Evolutionary conservation across 2,329 filamentous ascomycete species (phyloP).

Genomic region (Talaromyces sp.): DNA sequence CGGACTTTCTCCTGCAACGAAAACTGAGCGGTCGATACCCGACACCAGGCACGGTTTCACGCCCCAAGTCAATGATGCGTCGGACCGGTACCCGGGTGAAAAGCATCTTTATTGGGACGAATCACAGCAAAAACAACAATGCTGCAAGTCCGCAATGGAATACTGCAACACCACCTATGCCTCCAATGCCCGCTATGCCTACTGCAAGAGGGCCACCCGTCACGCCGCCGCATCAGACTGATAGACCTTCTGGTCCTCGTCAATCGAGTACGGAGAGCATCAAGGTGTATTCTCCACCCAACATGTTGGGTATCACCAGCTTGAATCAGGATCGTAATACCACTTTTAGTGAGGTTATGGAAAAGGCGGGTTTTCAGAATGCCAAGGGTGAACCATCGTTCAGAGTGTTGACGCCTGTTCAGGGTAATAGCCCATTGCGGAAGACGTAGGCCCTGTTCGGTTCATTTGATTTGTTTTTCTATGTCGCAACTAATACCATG

Average conservation of each 20-base stretch:
- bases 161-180: slow-evolving; percentile 18
- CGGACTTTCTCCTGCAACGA: slow-evolving; percentile 39
- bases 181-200: slow-evolving; percentile 19
- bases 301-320: slow-evolving; percentile 20
- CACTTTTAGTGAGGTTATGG: slow-evolving; percentile 36
- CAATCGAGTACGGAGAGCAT: slow-evolving; percentile 43
- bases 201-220: slow-evolving; percentile 17
- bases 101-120: slow-evolving; percentile 28
- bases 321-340: slow-evolving; percentile 26
- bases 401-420: slow-evolving; percentile 22
- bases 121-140: slow-evolving; percentile 16
- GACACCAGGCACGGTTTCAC: slow-evolving; percentile 18
- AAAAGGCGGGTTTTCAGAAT: slow-evolving; percentile 32
- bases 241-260: slow-evolving; percentile 15
- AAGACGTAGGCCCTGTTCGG: not conserved
- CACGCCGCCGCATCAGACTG: slow-evolving; percentile 24
- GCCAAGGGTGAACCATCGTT: slow-evolving; percentile 25
- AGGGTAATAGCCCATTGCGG: not conserved
- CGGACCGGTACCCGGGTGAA: slow-evolving; percentile 34
- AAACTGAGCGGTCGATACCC: slow-evolving; percentile 20
- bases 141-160: slow-evolving; percentile 18
- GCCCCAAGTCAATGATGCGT: slow-evolving; percentile 28
- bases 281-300: slow-evolving; percentile 42
- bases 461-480: slow-evolving; percentile 1
- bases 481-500: slow-evolving; percentile 4